These are phyloP conservation scores for Diplocarpon rosae DNA, from an alignment of 2,329 filamentous ascomycete genomes.

Conservation along the genomic window DNA sequence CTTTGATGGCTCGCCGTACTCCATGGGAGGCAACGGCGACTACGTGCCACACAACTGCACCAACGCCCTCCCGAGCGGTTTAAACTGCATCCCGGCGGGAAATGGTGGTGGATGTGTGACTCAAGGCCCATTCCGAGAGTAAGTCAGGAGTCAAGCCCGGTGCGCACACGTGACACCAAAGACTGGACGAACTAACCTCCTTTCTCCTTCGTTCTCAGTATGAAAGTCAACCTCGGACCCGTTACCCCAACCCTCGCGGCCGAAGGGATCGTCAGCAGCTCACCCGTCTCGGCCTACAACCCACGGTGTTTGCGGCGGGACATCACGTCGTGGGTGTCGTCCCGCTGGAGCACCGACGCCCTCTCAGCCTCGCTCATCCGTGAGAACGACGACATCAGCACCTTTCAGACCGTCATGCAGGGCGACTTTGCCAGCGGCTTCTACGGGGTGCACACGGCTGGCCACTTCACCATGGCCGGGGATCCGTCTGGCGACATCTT, in stretches of 20 bases:
- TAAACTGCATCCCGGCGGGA: conserved; percentile 33
- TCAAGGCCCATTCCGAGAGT: conserved; percentile 35
- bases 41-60: conserved; percentile 25
- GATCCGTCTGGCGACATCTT: conserved; percentile 37
- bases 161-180: too few relatives aligned
- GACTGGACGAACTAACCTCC: too few relatives aligned
- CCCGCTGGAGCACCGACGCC: conserved; percentile 29
- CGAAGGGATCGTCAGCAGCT: conserved; percentile 3
- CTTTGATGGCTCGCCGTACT: conserved; percentile 43
- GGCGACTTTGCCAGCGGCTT: conserved; percentile 27
- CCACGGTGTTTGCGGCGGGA: conserved; percentile 35
- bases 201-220: conserved; percentile 14
- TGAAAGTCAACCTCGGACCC: conserved; percentile 36
- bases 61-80: conserved; percentile 14
- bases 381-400: conserved; percentile 4
- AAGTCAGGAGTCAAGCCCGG: neutral
- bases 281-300: conserved; percentile 28
- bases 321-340: conserved; percentile 29
- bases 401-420: conserved; percentile 38
- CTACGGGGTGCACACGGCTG: conserved; percentile 31
- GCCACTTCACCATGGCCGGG: conserved; percentile 34
- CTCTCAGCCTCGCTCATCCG: conserved; percentile 31
- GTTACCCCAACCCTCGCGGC: conserved; percentile 29
- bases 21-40: conserved; percentile 38
- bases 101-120: conserved; percentile 44